phyloP scores from a whole-genome alignment of 768 basidiomycete species.

The Mrakia gelida region DNA sequence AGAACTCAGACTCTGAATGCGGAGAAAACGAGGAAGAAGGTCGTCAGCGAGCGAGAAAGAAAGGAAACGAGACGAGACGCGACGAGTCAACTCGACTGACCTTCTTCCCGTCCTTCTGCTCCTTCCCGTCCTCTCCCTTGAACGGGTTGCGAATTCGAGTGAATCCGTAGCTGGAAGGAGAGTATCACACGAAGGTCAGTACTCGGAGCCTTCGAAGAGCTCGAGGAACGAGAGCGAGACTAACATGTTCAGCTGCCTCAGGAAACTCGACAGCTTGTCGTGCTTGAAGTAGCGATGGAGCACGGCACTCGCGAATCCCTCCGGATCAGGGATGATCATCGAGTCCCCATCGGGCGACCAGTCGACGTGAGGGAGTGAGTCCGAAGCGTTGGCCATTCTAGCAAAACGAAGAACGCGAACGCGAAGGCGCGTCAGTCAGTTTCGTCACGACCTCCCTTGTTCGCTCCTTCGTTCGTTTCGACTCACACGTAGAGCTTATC shows the following conservation, averaged over 20 bases:
- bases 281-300: background rate
- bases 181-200: no score
- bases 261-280: background rate
- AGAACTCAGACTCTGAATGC: background rate
- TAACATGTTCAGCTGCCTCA: background rate
- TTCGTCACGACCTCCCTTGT: no score
- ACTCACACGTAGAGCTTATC: no score
- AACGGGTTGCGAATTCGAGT: background rate
- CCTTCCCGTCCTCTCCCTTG: background rate
- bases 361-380: background rate
- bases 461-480: no score
- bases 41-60: background rate
- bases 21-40: background rate
- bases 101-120: background rate
- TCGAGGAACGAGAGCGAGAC: background rate
- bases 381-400: background rate
- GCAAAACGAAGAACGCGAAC: background rate
- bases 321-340: constrained; percentile 1
- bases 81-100: background rate
- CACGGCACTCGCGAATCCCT: background rate
- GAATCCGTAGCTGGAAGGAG: background rate
- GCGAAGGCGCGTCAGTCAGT: background rate
- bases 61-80: background rate
- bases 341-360: background rate
- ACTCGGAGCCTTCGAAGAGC: background rate